Evolutionary conservation across 768 basidiomycete genomes (phyloP).

Genomic region (Trametes cubensis): DNA sequence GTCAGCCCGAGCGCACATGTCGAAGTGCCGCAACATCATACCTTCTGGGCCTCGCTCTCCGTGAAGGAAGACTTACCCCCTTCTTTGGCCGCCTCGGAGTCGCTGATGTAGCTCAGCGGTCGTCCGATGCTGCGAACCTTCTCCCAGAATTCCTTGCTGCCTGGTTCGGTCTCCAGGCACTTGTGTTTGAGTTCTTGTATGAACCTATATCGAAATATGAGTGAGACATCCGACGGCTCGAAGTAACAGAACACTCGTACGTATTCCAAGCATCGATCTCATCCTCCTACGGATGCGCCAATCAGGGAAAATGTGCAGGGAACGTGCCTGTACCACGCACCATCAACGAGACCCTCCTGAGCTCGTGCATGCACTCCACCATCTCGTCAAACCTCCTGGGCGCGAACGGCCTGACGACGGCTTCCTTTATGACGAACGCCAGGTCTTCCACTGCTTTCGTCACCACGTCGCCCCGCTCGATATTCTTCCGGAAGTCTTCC

Average conservation of each 20-base stretch:
- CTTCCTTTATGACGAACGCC: conserved; percentile 67
- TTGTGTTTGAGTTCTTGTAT: conserved; percentile 57
- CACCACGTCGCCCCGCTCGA: conserved; percentile 76
- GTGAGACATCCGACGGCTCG: conserved; percentile 1
- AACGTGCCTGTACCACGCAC: conserved; percentile 39
- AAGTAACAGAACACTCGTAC: conserved; percentile 41
- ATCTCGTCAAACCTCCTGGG: conserved; percentile 66
- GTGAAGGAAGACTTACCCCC: conserved; percentile 61
- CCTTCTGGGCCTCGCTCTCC: conserved; percentile 57
- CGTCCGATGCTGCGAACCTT: conserved; percentile 49
- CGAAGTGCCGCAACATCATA: conserved; percentile 33
- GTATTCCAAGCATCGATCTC: conserved; percentile 83
- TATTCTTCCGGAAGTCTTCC: conserved; percentile 73
- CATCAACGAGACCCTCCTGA: conserved; percentile 69
- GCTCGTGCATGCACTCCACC: conserved; percentile 66
- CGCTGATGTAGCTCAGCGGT: conserved; percentile 60
- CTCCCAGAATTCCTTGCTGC: conserved; percentile 72
- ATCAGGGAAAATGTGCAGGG: background rate
- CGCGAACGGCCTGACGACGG: conserved; percentile 73
- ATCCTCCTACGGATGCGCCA: conserved; percentile 56
- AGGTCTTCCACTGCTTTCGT: conserved; percentile 86
- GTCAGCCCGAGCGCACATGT: too few species aligned
- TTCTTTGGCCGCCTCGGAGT: conserved; percentile 59
- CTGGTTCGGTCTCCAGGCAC: conserved; percentile 52
- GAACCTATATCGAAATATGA: conserved; percentile 48